Evolutionary conservation across 768 basidiomycete species (phyloP).

Genomic region (Daedalea quercina): DNA sequence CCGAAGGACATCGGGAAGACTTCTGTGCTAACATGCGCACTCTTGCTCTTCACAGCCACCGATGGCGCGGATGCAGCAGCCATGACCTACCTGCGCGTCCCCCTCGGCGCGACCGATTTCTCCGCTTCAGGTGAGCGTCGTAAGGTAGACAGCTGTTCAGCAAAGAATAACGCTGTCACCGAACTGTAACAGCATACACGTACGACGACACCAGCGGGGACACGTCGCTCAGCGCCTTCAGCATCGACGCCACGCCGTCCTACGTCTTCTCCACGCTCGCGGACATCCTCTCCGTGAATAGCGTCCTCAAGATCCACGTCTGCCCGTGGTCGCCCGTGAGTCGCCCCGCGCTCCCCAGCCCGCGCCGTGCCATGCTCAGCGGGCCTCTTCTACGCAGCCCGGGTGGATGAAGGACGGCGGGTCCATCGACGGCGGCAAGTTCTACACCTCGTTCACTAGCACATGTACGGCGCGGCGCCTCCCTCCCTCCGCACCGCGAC

Average conservation of each 20-base stretch:
- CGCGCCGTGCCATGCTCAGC: no score
- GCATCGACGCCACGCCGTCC: conserved; percentile 49
- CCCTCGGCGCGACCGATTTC: conserved; percentile 72
- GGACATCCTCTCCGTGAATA: conserved; percentile 58
- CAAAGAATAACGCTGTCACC: neutral
- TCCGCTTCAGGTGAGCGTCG: conserved; percentile 41
- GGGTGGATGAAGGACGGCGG: conserved; percentile 71
- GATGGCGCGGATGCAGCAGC: conserved; percentile 62
- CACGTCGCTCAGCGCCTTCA: conserved; percentile 50
- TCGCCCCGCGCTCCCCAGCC: conserved; percentile 1
- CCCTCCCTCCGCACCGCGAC: no score
- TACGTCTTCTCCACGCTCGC: conserved; percentile 56
- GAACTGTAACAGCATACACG: conserved; percentile 44
- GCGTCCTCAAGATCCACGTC: conserved; percentile 45
- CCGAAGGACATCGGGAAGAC: neutral
- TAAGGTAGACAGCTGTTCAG: neutral
- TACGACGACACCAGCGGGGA: conserved; percentile 58
- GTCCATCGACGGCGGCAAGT: conserved; percentile 59
- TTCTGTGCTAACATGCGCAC: neutral
- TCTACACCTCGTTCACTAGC: conserved; percentile 40
- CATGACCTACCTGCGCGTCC: conserved; percentile 60
- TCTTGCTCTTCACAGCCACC: conserved; percentile 29
- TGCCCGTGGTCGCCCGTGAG: conserved; percentile 74
- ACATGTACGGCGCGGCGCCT: conserved; percentile 46
- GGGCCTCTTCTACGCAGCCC: no score